A percentile compares a stretch with the other conserved stretches of the same genome.
Evolutionary conservation across 2,329 filamentous ascomycete genomes (phyloP).

Genomic region (Parafenestella ontariensis): DNA sequence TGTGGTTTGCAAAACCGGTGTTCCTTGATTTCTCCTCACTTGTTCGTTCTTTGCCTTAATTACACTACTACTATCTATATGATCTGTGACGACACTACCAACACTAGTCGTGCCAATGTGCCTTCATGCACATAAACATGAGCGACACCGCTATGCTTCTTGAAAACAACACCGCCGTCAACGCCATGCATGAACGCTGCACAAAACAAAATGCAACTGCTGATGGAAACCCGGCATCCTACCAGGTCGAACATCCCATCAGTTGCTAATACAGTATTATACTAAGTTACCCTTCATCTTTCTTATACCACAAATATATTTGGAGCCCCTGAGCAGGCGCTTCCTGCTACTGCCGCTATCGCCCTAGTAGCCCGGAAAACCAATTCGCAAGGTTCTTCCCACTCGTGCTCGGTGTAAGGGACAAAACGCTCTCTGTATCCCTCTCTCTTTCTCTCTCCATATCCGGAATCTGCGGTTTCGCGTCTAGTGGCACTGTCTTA

Average conservation of each 20-base stretch:
- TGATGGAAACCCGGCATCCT: not conserved
- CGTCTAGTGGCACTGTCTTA: slow-evolving; percentile 17
- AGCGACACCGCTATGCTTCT: not conserved
- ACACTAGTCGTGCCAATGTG: not conserved
- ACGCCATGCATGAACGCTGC: slow-evolving; percentile 21
- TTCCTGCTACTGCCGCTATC: not conserved
- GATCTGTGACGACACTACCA: not conserved
- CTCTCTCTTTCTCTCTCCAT: slow-evolving; percentile 1
- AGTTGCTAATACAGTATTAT: not conserved
- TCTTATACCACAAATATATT: not conserved
- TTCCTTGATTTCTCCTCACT: not conserved
- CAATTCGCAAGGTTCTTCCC: slow-evolving; percentile 41
- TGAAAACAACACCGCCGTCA: not conserved
- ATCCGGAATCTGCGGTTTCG: not conserved
- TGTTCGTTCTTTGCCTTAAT: not conserved
- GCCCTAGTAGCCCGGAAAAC: slow-evolving; percentile 42
- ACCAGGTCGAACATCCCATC: not conserved
- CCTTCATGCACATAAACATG: not conserved
- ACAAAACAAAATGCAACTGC: not conserved
- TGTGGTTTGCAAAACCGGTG: not conserved
- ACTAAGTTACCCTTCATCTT: slow-evolving; percentile 5
- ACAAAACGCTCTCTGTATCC: slow-evolving; percentile 28
- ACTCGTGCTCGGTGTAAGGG: slow-evolving; percentile 33
- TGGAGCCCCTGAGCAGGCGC: not conserved
- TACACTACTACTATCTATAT: not conserved